phyloP scores from a whole-genome alignment of 768 basidiomycete species.

The Termitomyces sp. region DNA sequence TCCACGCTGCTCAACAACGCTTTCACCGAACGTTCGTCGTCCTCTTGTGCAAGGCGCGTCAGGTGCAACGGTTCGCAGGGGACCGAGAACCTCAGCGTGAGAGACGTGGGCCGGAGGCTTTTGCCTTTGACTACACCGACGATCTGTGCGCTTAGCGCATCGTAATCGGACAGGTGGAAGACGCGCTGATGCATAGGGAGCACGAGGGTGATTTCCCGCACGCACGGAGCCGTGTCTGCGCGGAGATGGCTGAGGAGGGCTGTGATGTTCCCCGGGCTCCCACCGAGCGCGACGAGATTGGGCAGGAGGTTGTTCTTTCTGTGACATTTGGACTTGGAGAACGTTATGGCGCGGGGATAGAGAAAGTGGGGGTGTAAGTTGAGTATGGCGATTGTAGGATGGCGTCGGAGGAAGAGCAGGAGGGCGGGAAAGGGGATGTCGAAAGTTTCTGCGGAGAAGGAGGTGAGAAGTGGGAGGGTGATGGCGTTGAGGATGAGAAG shows the following conservation, averaged over 20 bases:
- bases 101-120: neutral
- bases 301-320: conserved; percentile 10
- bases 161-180: conserved; percentile 13
- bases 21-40: too few relatives aligned
- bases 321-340: neutral
- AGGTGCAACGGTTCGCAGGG: conserved; percentile 6
- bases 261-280: conserved; percentile 12
- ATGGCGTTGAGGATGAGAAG: conserved; percentile 12
- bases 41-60: neutral
- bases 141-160: conserved; percentile 9
- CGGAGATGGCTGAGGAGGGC: conserved; percentile 12
- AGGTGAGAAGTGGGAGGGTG: conserved; percentile 15
- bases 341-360: neutral
- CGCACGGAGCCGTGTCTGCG: conserved; percentile 3
- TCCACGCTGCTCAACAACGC: conserved; percentile 2
- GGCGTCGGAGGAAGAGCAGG: conserved; percentile 19
- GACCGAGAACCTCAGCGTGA: conserved; percentile 14
- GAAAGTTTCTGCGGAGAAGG: conserved; percentile 12
- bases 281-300: conserved; percentile 14
- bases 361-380: conserved; percentile 13
- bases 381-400: conserved; percentile 16
- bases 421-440: conserved; percentile 16
- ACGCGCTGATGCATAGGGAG: conserved; percentile 16
- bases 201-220: conserved; percentile 11
- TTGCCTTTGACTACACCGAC: neutral